Percentiles rank a stretch among this genome's conserved stretches.
These are phyloP conservation scores for Phaeosphaeriaceae sp. DNA, from an alignment of 2,329 filamentous ascomycete genomes.

Conservation along the genomic window DNA sequence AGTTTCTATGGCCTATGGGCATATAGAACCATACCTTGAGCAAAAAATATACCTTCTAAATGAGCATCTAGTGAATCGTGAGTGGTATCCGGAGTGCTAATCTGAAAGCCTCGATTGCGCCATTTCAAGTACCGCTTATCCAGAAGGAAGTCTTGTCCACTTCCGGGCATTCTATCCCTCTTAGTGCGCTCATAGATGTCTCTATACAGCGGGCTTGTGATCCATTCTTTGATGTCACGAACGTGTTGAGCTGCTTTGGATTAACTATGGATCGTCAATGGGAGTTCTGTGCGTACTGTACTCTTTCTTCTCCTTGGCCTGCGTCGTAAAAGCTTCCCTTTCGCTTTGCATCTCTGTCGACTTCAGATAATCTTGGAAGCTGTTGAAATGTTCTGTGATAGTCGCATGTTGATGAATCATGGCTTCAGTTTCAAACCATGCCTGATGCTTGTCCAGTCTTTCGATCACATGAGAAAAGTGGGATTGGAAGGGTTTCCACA, in stretches of 20 bases:
- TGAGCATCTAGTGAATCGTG: background rate
- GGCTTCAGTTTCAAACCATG: slow-evolving; percentile 1
- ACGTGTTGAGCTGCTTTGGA: background rate
- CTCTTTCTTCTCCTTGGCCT: background rate
- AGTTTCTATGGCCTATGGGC: background rate
- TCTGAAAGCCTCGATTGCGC: background rate
- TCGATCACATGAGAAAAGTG: background rate
- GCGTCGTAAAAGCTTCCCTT: background rate
- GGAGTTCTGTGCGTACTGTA: background rate
- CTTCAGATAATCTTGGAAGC: background rate
- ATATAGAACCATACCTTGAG: background rate
- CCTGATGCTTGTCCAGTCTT: background rate
- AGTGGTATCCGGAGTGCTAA: too few relatives aligned
- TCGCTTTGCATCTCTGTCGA: background rate
- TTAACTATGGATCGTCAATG: background rate
- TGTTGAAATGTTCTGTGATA: background rate
- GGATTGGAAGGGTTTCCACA: background rate
- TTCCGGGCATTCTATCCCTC: slow-evolving; percentile 1
- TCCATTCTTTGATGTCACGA: background rate
- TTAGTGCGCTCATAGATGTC: background rate
- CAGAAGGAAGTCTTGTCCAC: background rate
- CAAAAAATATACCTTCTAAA: background rate
- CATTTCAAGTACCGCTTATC: background rate
- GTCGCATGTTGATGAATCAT: background rate
- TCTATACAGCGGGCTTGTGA: background rate